Base-by-base conservation (phyloP, 192 early-diverging fungal genomes). In the Coemansia sp. region DNA sequence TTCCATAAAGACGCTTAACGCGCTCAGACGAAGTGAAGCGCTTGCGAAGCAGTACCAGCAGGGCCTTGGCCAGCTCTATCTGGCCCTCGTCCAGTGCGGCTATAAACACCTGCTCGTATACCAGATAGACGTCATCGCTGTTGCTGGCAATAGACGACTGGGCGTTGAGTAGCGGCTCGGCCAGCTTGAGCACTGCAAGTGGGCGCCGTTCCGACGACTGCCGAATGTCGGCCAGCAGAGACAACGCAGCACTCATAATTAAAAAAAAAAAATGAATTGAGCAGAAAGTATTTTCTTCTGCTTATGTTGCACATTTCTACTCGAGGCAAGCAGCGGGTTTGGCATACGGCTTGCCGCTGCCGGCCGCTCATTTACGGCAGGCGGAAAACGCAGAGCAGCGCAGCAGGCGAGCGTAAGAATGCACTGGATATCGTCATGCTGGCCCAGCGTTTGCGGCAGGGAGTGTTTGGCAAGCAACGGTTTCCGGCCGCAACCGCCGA, bases 51-150 rank as follows among this genome's bases (percentile, higher is more conserved):
- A 71, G 61, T 1, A 76, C 62, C 42, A 93, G 78, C 23, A 87
- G 79, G 38, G 65, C 69, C 37, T 83, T 65, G 44, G 92, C 90
- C 21, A 87, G 55, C 10, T 53, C 62, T 17, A 85, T 72, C 57
- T 92, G 81, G 21, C 88, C 85, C 37, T 85, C 78, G 69, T 94
- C 92, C 23, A 93, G 66, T 8, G 91, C 86, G 7, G 91, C 87
- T 37, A 89, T 65, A 55, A 87, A 81, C 8, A 90, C 71, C 74
- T 97, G 92, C 71, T 96, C 94, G 66, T 84, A 84, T 11, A 90
- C 68, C 5, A 89, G 69, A 86, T 86, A 90, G 6, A 38, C 63
- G 40, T 66, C 64, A 21, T 65, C 71, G 38, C 57, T 56, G 7
- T 58, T 60, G 11, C 55, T 49, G 6, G 52, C 26, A 31, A 58